Evolutionary conservation across 495 filamentous ascomycete genomes (phyloP), one percentile per base, ranked within the genome.

Genomic region (Penicillium lividum): DNA sequence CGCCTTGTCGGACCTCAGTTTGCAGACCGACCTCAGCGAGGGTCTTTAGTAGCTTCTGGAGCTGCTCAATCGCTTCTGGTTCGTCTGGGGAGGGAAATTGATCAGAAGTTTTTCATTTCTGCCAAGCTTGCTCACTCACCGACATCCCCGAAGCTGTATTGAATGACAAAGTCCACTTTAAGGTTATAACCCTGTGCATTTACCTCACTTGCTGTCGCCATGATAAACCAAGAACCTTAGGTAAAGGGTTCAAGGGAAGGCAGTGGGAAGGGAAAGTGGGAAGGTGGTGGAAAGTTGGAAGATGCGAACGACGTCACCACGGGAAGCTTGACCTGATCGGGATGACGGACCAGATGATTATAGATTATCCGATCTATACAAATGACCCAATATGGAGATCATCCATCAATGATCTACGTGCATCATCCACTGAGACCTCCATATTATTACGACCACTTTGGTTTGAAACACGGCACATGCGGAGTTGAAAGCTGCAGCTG

Each of bases 161-260:
- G 80, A 58, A 98, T 86, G 60, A 97, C 93, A 79, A 96, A 98
- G 82, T 98, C 94, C 59, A 97, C 93, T 66, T 89, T 78, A 63
- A 86, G 78, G 58, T 89, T 90, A 28, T 70, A 71, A 58, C 80
- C 60, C 31, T 64, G 56, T 45, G 65, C 57, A 46, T 70, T 68
- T 51, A 52, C 56, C 43, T 68, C 63, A 9, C 51, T 57, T 15
- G 63, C 29, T 46, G 71, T 67, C 51, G 72, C 68, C 74, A 77
- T 77, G 33, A 42, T 45, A 2, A 22, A 22, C 22, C 22, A 22
- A 1, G 22, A 22, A 22, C 22, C 22, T 22, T 22, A 22, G 22
- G 22, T 22, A 22, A 22, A 22, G 22, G 22, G 22, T 22, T 22
- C 22, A 40, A 40, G 4, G 38, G 13, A 16, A 40, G 7, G 38